These are phyloP conservation scores for Pythium rhizo-oryzae DNA, from an alignment of 352 stramenopile species.

Conservation along the genomic window DNA sequence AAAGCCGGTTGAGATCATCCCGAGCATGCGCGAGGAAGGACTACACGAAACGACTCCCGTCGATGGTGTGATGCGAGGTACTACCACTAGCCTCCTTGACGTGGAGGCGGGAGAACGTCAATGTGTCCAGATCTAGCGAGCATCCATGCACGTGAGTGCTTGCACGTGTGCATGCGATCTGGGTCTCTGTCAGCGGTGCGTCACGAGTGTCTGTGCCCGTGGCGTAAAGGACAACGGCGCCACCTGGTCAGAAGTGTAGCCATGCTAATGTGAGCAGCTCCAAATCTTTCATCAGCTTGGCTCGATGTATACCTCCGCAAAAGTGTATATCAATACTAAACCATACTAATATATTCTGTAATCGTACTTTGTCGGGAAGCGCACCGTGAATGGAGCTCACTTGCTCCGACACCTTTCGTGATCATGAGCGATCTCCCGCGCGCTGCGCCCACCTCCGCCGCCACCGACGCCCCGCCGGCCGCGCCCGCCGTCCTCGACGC, in stretches of 20 bases:
- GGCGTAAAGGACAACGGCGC: background rate
- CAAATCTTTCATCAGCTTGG: background rate
- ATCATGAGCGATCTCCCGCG: constrained; percentile 26
- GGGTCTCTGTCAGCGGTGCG: background rate
- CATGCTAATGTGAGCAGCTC: constrained; percentile 10
- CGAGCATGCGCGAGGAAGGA: background rate
- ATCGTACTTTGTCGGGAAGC: constrained; percentile 22
- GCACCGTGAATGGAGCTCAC: constrained; percentile 13
- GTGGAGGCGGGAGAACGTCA: too few relatives aligned
- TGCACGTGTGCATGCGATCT: too few relatives aligned
- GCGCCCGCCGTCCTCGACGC: background rate
- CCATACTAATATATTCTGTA: background rate
- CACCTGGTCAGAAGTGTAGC: background rate
- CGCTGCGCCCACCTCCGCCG: background rate
- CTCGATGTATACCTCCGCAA: background rate
- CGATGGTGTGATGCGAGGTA: too few relatives aligned
- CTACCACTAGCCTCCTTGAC: too few relatives aligned
- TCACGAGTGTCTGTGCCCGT: background rate
- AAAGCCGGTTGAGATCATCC: background rate
- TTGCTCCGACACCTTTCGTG: constrained; percentile 5
- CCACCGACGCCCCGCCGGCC: background rate
- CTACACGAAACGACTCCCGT: background rate
- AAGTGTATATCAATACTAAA: background rate
- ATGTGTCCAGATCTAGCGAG: too few relatives aligned
- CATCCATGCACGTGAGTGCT: too few relatives aligned